Evolutionary conservation across 805 yeast genomes (phyloP), one percentile per base, ranked within the genome.

Genomic region (Yarrowia phangngaensis): DNA sequence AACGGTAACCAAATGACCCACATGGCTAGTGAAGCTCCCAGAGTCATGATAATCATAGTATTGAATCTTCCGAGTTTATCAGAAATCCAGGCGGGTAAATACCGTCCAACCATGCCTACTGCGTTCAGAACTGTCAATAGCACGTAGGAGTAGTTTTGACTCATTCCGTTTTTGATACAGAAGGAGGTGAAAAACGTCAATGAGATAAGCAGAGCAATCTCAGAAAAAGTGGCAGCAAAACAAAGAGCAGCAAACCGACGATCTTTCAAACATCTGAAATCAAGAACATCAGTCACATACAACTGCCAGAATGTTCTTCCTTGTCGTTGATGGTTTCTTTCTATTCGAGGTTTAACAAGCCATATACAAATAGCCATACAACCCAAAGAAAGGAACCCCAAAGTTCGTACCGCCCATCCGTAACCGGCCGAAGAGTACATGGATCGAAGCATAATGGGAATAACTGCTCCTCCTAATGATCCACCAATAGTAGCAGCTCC

Each of bases 401-500:
- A 55, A 4, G 71, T 69, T 56, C 84, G 64, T 32, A 79, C 69
- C 0, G 83, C 80, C 84, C 84, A 79, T 7, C 67, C 63, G 54
- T 71, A 79, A 0, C 83, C 84, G 20, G 76, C 73, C 41, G 67
- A 65, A 1, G 58, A 59, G 54, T 76, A 79, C 20, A 79, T 60
- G 23, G 67, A 65, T 53, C 76, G 70, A 53, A 79, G 67, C 62
- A 77, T 69, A 43, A 76, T 62, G 3, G 83, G 80, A 63, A 79
- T 72, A 8, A 71, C 55, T 50, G 76, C 66, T 31, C 82, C 82
- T 16, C 82, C 82, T 14, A 77, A 48, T 4, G 79, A 73, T 2
- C 80, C 81, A 14, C 81, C 80, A 50, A 70, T 65, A 3, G 75
- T 71, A 0, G 78, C 75, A 1, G 71, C 52, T 16, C 78, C 73